phyloP scores from a whole-genome alignment of 306 rosid species.

The Alnus rubra region DNA sequence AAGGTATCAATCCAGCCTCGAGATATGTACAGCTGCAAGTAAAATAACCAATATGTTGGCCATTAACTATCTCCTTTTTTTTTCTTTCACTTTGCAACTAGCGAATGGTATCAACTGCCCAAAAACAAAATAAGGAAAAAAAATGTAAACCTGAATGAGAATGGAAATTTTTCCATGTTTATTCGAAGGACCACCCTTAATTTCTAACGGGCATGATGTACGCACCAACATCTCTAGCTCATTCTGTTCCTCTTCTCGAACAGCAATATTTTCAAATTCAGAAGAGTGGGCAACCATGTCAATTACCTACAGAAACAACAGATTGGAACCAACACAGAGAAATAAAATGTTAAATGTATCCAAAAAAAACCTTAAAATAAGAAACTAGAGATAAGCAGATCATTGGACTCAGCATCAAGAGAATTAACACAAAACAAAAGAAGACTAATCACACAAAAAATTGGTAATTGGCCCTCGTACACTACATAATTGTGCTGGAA shows the following conservation, averaged over 20 bases:
- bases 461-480: neutral
- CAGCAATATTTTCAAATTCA: constrained; percentile 94
- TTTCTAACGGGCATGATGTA: constrained; percentile 75
- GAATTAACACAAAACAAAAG: neutral
- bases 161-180: constrained; percentile 95
- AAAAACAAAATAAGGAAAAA: neutral
- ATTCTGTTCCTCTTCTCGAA: constrained; percentile 96
- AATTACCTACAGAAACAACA: constrained; percentile 61
- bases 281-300: constrained; percentile 94
- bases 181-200: constrained; percentile 92
- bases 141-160: constrained; percentile 73
- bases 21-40: constrained; percentile 84
- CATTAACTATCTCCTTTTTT: constrained; percentile 7
- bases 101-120: constrained; percentile 9
- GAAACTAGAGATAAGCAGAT: neutral
- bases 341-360: neutral
- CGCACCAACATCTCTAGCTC: constrained; percentile 87
- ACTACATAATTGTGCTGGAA: neutral
- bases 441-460: neutral
- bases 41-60: constrained; percentile 34
- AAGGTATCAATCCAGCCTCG: constrained; percentile 83
- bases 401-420: neutral
- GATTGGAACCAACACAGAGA: constrained; percentile 1
- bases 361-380: neutral
- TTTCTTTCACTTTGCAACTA: constrained; percentile 9